Conservation (phyloP, 345 rosid species). For the Ceriops tagal region DNA sequence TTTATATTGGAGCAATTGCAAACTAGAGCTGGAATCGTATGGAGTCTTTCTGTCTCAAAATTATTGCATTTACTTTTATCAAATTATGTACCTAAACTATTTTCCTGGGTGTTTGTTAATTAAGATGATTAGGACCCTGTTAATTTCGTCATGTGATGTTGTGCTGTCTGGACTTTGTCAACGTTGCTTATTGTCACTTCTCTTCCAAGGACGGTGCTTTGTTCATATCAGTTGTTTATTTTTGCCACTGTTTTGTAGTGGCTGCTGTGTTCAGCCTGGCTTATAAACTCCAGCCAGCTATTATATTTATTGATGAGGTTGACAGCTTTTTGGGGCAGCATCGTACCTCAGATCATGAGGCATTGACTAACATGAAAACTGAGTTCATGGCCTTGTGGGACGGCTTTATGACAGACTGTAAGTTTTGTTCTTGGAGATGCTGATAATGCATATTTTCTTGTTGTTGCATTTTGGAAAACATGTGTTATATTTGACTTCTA, state of each 20-base stretch:
- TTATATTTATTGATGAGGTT: slow-evolving; percentile 91
- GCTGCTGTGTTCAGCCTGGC: slow-evolving; percentile 97
- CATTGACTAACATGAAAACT: slow-evolving; percentile 90
- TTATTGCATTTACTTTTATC: no score
- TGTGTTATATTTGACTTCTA: not conserved
- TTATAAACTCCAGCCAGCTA: slow-evolving; percentile 89
- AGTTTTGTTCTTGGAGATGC: slow-evolving; percentile 28
- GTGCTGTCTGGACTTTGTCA: not conserved
- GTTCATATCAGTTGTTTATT: not conserved
- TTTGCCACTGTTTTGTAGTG: slow-evolving; percentile 48
- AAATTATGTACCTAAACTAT: no score
- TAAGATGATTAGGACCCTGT: no score
- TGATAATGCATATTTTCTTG: not conserved
- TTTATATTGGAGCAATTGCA: no score
- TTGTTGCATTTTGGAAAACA: no score
- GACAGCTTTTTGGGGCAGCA: slow-evolving; percentile 97
- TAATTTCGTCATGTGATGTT: no score
- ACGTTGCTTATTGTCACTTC: not conserved
- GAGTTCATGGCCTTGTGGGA: slow-evolving; percentile 99
- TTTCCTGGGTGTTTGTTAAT: no score
- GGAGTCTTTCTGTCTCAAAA: no score
- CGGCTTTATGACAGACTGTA: slow-evolving; percentile 97
- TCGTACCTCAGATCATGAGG: slow-evolving; percentile 80
- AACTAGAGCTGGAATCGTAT: no score
- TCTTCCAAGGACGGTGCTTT: no score